Percentiles rank a stretch among this genome's conserved stretches.
Evolutionary conservation across 345 rosid species (phyloP).

Genomic region (Carallia brachiata): DNA sequence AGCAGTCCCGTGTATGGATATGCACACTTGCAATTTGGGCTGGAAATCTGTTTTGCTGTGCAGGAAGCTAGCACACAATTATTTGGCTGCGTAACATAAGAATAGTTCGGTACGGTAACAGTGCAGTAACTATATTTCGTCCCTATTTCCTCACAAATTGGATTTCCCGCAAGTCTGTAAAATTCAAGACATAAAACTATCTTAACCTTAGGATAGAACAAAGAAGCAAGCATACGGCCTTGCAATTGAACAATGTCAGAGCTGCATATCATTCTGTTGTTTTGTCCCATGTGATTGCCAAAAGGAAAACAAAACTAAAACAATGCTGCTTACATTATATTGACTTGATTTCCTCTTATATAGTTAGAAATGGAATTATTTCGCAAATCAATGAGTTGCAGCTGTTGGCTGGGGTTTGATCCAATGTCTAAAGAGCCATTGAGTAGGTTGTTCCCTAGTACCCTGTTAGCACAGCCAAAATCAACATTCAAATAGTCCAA

Average conservation of each 20-base stretch:
- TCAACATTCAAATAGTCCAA: slow-evolving; percentile 1
- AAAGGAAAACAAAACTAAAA: not conserved
- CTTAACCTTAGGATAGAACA: too few relatives aligned
- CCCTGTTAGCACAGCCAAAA: slow-evolving; percentile 33
- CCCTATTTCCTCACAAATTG: slow-evolving; percentile 50
- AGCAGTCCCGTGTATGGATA: slow-evolving; percentile 2
- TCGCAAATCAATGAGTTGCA: slow-evolving; percentile 58
- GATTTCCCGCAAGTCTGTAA: slow-evolving; percentile 70
- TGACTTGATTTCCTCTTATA: slow-evolving; percentile 10
- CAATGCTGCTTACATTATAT: slow-evolving; percentile 48
- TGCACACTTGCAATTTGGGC: slow-evolving; percentile 12
- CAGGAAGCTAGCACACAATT: slow-evolving; percentile 11
- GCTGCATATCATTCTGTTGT: too few relatives aligned
- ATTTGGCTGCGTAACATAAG: slow-evolving; percentile 39
- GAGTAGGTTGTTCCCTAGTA: slow-evolving; percentile 46
- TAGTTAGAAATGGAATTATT: slow-evolving; percentile 38
- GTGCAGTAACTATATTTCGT: slow-evolving; percentile 38
- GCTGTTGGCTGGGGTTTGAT: slow-evolving; percentile 35
- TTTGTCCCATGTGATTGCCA: not conserved
- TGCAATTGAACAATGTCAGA: too few relatives aligned
- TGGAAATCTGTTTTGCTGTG: not conserved
- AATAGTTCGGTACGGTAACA: slow-evolving; percentile 4
- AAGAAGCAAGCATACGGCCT: too few relatives aligned
- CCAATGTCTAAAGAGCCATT: slow-evolving; percentile 57
- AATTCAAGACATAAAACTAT: not conserved